Base-by-base conservation (phyloP, 805 yeast species). In the Kodamaea laetipori region DNA sequence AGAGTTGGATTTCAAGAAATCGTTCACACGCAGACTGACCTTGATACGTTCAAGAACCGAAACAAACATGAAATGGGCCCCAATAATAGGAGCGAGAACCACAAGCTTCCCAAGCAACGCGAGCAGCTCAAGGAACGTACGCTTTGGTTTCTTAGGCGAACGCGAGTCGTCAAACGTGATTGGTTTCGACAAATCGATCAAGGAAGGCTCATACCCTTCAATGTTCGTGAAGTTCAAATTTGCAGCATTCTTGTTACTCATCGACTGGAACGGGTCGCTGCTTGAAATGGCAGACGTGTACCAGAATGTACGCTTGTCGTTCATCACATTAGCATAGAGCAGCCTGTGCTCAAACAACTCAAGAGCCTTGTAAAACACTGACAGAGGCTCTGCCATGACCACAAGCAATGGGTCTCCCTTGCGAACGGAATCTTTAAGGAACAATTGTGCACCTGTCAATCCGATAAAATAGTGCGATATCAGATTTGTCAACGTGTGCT, bases 271-370 rank as follows among this genome's bases (percentile, higher is more conserved):
- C 0, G 89, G 89, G 52, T 84, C 88, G 27, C 69, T 63, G 19
- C 63, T 54, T 0, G 85, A 77, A 26, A 85, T 85, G 4, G 86
- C 86, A 0, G 95, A 73, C 2, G 95, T 86, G 78, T 86, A 87
- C 84, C 87, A 89, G 11, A 86, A 77, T 3, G 95, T 81, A 52
- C 95, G 77, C 50, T 82, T 82, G 64, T 88, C 96, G 49, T 88
- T 86, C 45, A 82, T 76, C 31, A 86, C 75, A 63, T 89, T 89
- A 4, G 94, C 86, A 56, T 88, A 86, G 35, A 87, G 62, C 4
- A 81, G 61, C 33, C 74, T 71, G 49, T 77, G 60, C 46, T 73
- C 64, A 66, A 88, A 89, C 24, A 47, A 45, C 21, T 67, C 51
- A 32, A 88, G 67, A 1, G 82, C 85, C 49, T 73, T 70, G 57